These are phyloP conservation scores for Warburgia ugandensis DNA, from an alignment of 164 flowering plant species.

Conservation along the genomic window DNA sequence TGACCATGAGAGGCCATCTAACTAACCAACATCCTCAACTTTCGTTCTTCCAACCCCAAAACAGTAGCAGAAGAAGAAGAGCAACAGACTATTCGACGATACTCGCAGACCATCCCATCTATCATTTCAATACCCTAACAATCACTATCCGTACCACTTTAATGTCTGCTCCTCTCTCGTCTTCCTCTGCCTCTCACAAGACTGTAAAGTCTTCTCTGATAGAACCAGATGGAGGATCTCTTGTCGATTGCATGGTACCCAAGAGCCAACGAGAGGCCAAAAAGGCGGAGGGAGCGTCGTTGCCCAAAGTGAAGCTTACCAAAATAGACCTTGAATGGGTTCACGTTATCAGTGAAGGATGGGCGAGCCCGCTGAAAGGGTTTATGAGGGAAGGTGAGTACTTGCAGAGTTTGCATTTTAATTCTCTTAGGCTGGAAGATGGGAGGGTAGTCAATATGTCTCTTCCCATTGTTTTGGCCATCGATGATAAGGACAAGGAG, in stretches of 20 bases:
- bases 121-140: constrained; percentile 25
- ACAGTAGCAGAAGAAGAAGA: too few species aligned
- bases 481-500: constrained; percentile 63
- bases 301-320: constrained; percentile 56
- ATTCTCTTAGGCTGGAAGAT: constrained; percentile 44
- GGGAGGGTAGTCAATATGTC: constrained; percentile 86
- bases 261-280: constrained; percentile 42
- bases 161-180: background rate
- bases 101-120: constrained; percentile 17
- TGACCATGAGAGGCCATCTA: constrained; percentile 1
- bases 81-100: too few species aligned
- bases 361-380: constrained; percentile 93
- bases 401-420: constrained; percentile 89
- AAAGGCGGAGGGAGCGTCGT: constrained; percentile 38
- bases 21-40: background rate
- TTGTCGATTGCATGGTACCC: constrained; percentile 74
- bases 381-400: constrained; percentile 94
- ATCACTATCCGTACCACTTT: background rate
- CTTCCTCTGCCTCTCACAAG: constrained; percentile 1
- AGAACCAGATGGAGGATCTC: constrained; percentile 80
- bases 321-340: constrained; percentile 85
- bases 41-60: constrained; percentile 4
- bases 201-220: constrained; percentile 67
- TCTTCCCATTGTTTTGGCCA: constrained; percentile 84
- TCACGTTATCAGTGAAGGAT: constrained; percentile 86